phyloP scores from a whole-genome alignment of 192 early-diverging fungal species.

The Phycomyces nitens region DNA sequence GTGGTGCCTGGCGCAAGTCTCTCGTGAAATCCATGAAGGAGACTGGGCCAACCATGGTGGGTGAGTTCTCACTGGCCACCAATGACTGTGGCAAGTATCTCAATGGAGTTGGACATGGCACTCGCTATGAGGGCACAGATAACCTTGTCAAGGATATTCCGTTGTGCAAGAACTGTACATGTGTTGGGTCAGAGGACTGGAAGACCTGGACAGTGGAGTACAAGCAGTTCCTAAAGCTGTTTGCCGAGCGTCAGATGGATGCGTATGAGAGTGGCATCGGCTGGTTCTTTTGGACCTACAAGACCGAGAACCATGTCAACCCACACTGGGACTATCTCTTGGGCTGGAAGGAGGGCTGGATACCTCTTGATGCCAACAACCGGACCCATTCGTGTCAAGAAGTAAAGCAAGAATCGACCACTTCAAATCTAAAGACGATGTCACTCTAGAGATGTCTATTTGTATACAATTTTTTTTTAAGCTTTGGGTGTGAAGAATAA shows the following conservation, averaged over 20 bases:
- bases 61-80: conserved; percentile 67
- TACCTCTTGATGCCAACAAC: conserved; percentile 50
- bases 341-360: conserved; percentile 62
- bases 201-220: conserved; percentile 42
- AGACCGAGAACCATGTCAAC: conserved; percentile 54
- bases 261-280: conserved; percentile 57
- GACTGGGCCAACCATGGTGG: conserved; percentile 61
- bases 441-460: too few species aligned
- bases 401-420: too few species aligned
- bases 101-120: conserved; percentile 58
- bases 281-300: conserved; percentile 76
- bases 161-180: conserved; percentile 51
- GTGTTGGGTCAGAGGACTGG: conserved; percentile 45
- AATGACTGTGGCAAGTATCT: conserved; percentile 73
- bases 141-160: conserved; percentile 17
- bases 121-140: conserved; percentile 61
- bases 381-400: conserved; percentile 15
- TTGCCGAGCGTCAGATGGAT: conserved; percentile 58
- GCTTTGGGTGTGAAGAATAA: too few species aligned
- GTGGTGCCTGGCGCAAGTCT: conserved; percentile 15
- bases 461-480: too few species aligned
- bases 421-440: too few species aligned
- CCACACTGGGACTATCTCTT: conserved; percentile 72
- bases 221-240: conserved; percentile 43
- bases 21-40: conserved; percentile 35